phyloP scores from a whole-genome alignment of 1,139 yeast species.

The Yamadazyma oceani region DNA sequence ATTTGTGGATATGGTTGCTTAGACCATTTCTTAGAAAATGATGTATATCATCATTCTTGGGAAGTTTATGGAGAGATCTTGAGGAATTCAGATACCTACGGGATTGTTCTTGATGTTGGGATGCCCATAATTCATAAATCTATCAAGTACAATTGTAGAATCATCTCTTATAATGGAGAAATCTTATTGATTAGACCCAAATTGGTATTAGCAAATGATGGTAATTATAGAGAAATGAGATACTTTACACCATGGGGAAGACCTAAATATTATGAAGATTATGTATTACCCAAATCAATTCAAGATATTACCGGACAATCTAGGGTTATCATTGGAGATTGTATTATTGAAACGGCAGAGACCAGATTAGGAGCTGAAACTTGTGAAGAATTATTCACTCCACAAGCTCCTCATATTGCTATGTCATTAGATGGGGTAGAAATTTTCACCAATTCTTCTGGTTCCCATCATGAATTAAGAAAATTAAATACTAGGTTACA shows the following conservation, averaged over 20 bases:
- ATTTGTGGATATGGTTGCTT: conserved; percentile 93
- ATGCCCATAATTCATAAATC: conserved; percentile 90
- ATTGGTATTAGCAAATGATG: conserved; percentile 91
- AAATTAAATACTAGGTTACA: conserved; percentile 82
- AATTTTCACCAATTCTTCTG: conserved; percentile 91
- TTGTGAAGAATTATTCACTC: conserved; percentile 96
- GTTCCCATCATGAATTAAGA: conserved; percentile 93
- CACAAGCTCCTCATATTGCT: conserved; percentile 89
- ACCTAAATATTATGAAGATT: conserved; percentile 70
- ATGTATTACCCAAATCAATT: conserved; percentile 67
- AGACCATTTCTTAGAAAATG: conserved; percentile 92
- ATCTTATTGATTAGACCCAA: conserved; percentile 89
- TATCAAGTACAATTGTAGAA: conserved; percentile 87
- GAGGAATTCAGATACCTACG: conserved; percentile 63
- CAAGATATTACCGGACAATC: conserved; percentile 63
- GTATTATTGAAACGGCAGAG: conserved; percentile 77
- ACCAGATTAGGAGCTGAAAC: conserved; percentile 94
- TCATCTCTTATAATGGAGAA: conserved; percentile 74
- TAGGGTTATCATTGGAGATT: conserved; percentile 83
- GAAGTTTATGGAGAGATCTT: conserved; percentile 84
- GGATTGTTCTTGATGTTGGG: conserved; percentile 84
- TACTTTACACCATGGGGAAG: conserved; percentile 93
- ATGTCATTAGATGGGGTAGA: conserved; percentile 96
- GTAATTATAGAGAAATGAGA: conserved; percentile 96
- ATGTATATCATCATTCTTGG: conserved; percentile 89